A percentile compares a stretch with the other conserved stretches of the same genome.
phyloP scores from a whole-genome alignment of 1,284 basidiomycete species.

The Cutaneotrichosporon sp. region DNA sequence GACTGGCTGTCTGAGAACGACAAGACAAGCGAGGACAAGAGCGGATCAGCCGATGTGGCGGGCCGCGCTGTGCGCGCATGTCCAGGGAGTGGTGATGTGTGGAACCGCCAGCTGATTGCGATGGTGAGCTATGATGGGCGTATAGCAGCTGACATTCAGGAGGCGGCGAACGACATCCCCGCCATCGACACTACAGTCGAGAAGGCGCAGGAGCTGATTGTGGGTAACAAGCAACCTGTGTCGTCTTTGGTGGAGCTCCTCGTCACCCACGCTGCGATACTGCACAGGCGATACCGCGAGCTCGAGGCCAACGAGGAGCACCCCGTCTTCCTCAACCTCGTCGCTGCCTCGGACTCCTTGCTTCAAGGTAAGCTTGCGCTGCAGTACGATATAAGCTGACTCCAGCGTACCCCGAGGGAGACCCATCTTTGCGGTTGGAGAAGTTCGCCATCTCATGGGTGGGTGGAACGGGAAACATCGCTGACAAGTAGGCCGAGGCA shows the following conservation, averaged over 20 bases:
- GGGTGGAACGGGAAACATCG: conserved; percentile 42
- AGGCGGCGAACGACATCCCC: conserved; percentile 10
- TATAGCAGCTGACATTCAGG: conserved; percentile 7
- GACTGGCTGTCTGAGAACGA: conserved; percentile 29
- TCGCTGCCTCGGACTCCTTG: conserved; percentile 29
- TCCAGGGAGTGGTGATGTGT: conserved; percentile 40
- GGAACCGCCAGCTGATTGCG: conserved; percentile 38
- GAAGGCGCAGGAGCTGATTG: conserved; percentile 17
- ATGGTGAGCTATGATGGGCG: conserved; percentile 3
- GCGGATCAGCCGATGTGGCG: conserved; percentile 61
- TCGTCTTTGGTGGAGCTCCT: conserved; percentile 22
- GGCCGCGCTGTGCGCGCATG: conserved; percentile 41
- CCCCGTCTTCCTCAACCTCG: conserved; percentile 20
- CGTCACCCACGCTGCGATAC: conserved; percentile 16
- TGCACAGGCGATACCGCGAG: conserved; percentile 19
- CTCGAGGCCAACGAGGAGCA: conserved; percentile 18
- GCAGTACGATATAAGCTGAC: not conserved
- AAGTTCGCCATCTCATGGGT: conserved; percentile 75
- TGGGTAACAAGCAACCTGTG: conserved; percentile 15
- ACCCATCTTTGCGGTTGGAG: conserved; percentile 70
- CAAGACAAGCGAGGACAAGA: conserved; percentile 54
- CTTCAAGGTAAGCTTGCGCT: conserved; percentile 52
- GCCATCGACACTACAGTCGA: conserved; percentile 15
- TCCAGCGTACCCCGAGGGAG: conserved; percentile 57
- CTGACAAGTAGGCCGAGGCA: conserved; percentile 35